Evolutionary conservation across 805 yeast genomes (phyloP).

Genomic region (Candida bentonensis): DNA sequence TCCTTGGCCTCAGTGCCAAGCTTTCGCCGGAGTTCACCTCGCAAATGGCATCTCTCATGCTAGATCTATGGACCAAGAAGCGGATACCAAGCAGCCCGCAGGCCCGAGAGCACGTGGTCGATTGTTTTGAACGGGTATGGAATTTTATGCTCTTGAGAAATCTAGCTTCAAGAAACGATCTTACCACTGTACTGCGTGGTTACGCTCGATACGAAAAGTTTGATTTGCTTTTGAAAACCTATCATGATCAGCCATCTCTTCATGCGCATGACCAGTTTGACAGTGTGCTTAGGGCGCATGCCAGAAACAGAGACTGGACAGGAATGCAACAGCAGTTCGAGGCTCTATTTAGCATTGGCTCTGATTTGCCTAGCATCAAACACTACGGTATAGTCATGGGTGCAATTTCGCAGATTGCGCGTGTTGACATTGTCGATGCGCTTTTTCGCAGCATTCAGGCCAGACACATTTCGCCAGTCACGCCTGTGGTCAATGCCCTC

Average conservation of each 20-base stretch:
- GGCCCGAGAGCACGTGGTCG: too few relatives aligned
- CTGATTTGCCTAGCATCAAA: constrained; percentile 4
- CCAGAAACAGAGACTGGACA: constrained; percentile 34
- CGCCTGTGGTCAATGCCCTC: constrained; percentile 27
- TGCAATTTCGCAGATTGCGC: constrained; percentile 37
- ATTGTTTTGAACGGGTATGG: too few relatives aligned
- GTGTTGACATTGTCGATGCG: constrained; percentile 30
- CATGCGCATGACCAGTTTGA: constrained; percentile 37
- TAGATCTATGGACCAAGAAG: neutral
- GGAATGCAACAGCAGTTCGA: constrained; percentile 41
- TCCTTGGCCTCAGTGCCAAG: too few relatives aligned
- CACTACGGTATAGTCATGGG: constrained; percentile 52
- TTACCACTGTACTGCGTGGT: too few relatives aligned
- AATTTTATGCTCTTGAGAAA: too few relatives aligned
- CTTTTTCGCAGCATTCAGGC: constrained; percentile 34
- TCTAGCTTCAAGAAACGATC: too few relatives aligned
- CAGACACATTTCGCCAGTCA: constrained; percentile 36
- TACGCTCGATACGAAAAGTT: too few relatives aligned
- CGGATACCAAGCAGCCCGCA: too few relatives aligned
- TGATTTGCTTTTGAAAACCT: too few relatives aligned
- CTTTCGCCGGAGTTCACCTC: neutral
- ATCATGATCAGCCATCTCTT: constrained; percentile 26
- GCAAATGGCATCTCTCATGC: neutral
- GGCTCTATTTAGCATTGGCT: constrained; percentile 15
- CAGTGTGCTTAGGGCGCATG: constrained; percentile 30